Conservation (phyloP, 257 asterid genomes). For the Henckelia pumila region DNA sequence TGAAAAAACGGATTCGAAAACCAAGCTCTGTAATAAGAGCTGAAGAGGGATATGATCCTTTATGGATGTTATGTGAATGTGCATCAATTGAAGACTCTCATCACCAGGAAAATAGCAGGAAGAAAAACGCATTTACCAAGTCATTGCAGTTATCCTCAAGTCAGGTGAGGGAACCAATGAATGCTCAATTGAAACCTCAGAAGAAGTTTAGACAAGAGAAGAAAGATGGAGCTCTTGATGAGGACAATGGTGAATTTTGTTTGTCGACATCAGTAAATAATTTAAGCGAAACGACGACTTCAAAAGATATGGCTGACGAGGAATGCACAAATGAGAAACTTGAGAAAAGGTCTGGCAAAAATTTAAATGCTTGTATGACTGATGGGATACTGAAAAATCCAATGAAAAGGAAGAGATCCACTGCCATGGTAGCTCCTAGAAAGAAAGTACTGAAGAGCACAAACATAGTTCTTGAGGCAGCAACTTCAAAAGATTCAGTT, state of each 20-base stretch:
- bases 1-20: slow-evolving; percentile 22
- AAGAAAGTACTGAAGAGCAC: slow-evolving; percentile 5
- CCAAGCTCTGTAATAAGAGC: slow-evolving; percentile 17
- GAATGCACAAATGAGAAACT: background rate
- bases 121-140: background rate
- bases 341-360: background rate
- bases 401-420: slow-evolving; percentile 6
- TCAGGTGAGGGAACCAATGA: background rate
- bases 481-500: background rate
- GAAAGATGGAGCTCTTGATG: background rate
- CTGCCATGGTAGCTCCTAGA: background rate
- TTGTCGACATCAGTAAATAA: background rate
- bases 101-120: slow-evolving; percentile 5
- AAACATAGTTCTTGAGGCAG: slow-evolving; percentile 1
- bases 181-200: background rate
- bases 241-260: background rate
- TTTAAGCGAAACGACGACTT: background rate
- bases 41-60: slow-evolving; percentile 31
- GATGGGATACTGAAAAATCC: background rate
- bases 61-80: slow-evolving; percentile 19
- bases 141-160: background rate
- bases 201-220: background rate
- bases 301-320: background rate
- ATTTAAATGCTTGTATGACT: background rate
- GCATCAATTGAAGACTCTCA: background rate